A percentile compares a stretch with the other conserved stretches of the same genome.
Conservation (phyloP, 208 protist species). For the Hexamita inflata region DNA sequence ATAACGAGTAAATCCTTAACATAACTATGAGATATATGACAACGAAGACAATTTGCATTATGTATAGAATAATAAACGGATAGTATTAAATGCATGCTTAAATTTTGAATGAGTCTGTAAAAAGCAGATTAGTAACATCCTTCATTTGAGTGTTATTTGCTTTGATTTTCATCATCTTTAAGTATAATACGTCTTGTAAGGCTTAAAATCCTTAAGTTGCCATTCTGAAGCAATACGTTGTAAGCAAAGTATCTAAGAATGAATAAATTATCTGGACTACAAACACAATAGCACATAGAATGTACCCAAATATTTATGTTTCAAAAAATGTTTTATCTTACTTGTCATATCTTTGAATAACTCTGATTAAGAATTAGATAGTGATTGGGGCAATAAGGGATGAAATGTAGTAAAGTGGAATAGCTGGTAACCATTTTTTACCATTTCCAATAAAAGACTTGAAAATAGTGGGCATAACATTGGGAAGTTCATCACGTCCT, state of each 20-base stretch:
- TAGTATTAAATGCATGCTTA: slow-evolving; percentile 30
- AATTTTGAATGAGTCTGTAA: slow-evolving; percentile 33
- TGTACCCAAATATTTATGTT: neutral
- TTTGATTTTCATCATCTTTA: neutral
- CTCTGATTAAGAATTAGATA: neutral
- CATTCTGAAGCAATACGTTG: neutral
- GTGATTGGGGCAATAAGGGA: neutral
- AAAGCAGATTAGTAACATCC: slow-evolving; percentile 54
- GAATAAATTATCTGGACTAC: neutral
- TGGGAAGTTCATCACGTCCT: neutral
- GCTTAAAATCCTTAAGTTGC: neutral
- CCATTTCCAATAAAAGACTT: neutral
- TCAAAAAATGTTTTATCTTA: neutral
- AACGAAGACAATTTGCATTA: slow-evolving; percentile 43
- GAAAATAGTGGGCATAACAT: neutral
- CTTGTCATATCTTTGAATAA: neutral
- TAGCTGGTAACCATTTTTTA: neutral
- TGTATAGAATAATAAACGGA: slow-evolving; percentile 36
- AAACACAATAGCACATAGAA: neutral
- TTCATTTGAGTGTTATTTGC: slow-evolving; percentile 10
- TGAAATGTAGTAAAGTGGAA: neutral
- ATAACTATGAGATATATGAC: slow-evolving; percentile 42
- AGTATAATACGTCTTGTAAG: neutral
- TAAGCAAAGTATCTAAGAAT: neutral
- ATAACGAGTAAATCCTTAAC: slow-evolving; percentile 42